Conservation (phyloP, 495 filamentous ascomycete genomes). For the Penicillium psychrofluorescens region DNA sequence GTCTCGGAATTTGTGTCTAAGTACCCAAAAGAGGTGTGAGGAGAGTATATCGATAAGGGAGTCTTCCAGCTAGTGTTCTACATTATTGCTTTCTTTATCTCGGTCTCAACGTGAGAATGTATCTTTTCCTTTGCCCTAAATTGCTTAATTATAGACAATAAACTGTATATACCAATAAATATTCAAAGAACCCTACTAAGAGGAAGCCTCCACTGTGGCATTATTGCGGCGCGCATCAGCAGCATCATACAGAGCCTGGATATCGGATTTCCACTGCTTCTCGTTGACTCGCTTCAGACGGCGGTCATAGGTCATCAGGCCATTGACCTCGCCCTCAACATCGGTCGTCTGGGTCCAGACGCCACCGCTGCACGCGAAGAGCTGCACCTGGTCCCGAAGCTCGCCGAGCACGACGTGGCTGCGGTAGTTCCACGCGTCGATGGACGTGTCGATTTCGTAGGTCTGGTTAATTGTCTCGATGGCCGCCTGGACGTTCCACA, state of each 20-base stretch:
- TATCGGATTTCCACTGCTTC: constrained; percentile 53
- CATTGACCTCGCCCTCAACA: constrained; percentile 70
- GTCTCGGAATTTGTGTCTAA: no score
- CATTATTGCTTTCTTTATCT: no score
- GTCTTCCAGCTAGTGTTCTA: no score
- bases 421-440: constrained; percentile 61
- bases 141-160: no score
- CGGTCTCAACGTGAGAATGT: no score
- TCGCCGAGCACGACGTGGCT: constrained; percentile 44
- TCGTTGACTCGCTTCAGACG: constrained; percentile 44
- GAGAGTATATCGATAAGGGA: no score
- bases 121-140: no score
- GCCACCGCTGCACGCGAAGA: constrained; percentile 50
- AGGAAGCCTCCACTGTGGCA: neutral
- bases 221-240: constrained; percentile 24
- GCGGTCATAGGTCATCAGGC: constrained; percentile 61
- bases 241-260: constrained; percentile 50
- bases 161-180: no score
- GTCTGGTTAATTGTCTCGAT: constrained; percentile 54
- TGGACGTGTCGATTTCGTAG: constrained; percentile 52
- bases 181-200: no score
- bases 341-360: constrained; percentile 65
- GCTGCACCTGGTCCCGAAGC: constrained; percentile 48
- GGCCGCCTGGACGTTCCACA: constrained; percentile 52
- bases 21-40: no score